Evolutionary conservation across 1,139 yeast species (phyloP).

Genomic region (Diutina pseudorugosa): DNA sequence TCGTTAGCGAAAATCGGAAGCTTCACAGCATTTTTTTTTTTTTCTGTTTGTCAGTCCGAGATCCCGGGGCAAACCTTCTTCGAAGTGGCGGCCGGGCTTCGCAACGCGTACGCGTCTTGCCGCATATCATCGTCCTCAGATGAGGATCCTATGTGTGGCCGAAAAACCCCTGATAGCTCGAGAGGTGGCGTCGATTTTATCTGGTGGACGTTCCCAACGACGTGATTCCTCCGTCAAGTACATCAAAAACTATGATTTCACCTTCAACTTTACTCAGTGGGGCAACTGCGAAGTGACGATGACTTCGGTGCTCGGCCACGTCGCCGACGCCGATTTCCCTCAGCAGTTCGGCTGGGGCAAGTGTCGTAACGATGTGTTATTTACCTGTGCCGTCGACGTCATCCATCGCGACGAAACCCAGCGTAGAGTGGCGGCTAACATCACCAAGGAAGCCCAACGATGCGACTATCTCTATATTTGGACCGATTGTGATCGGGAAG

Average conservation of each 20-base stretch:
- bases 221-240: slow-evolving; percentile 46
- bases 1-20: no score
- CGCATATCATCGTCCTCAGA: slow-evolving; percentile 10
- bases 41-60: not conserved
- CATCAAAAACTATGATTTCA: slow-evolving; percentile 73
- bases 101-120: not conserved
- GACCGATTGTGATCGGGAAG: slow-evolving; percentile 99
- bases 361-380: slow-evolving; percentile 53
- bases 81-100: not conserved
- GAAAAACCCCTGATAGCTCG: slow-evolving; percentile 95
- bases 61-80: not conserved
- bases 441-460: slow-evolving; percentile 48
- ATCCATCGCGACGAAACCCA: slow-evolving; percentile 13
- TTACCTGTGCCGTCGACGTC: slow-evolving; percentile 22
- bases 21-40: no score
- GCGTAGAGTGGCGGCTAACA: slow-evolving; percentile 51
- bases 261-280: slow-evolving; percentile 39
- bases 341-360: slow-evolving; percentile 56
- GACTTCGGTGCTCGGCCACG: slow-evolving; percentile 88
- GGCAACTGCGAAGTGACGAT: slow-evolving; percentile 75
- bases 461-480: slow-evolving; percentile 72
- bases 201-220: slow-evolving; percentile 51
- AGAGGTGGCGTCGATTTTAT: slow-evolving; percentile 62
- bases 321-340: slow-evolving; percentile 56
- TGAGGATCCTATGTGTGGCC: slow-evolving; percentile 87